Conservation (phyloP, 352 stramenopile species). For the Phytophthora cryptogea region DNA sequence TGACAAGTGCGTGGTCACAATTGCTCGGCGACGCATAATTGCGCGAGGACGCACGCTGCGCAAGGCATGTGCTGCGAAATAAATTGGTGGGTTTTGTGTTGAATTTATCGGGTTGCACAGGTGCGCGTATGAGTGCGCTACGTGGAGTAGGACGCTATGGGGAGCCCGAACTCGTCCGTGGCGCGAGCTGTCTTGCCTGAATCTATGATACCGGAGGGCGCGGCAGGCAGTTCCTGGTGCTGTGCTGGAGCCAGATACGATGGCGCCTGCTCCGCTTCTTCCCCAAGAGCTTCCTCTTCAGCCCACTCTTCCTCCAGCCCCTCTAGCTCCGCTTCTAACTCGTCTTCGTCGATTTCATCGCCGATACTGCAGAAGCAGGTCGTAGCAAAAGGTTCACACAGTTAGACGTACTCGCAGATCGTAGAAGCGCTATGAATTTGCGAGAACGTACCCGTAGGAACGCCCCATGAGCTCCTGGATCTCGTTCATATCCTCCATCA, state of each 20-base stretch:
- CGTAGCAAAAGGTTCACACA: not conserved
- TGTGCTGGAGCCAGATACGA: slow-evolving; percentile 66
- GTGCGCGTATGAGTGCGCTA: slow-evolving; percentile 7
- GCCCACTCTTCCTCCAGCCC: slow-evolving; percentile 94
- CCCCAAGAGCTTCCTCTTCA: slow-evolving; percentile 57
- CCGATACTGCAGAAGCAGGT: slow-evolving; percentile 66
- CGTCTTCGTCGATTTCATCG: slow-evolving; percentile 94
- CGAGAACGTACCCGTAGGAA: slow-evolving; percentile 89
- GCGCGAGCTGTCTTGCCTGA: slow-evolving; percentile 25
- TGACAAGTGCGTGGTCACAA: slow-evolving; percentile 25
- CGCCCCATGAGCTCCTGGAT: slow-evolving; percentile 97
- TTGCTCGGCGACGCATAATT: not conserved
- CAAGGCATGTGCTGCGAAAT: not conserved
- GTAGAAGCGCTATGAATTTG: not conserved
- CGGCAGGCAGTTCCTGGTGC: slow-evolving; percentile 62
- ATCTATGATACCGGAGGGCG: slow-evolving; percentile 52
- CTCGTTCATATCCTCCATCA: slow-evolving; percentile 98
- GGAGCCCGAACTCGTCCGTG: slow-evolving; percentile 81
- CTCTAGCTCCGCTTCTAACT: slow-evolving; percentile 95
- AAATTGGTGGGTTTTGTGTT: not conserved
- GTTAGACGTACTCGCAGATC: not conserved
- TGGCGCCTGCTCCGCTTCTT: slow-evolving; percentile 51
- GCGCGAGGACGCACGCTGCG: not conserved
- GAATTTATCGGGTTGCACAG: not conserved
- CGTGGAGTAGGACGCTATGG: slow-evolving; percentile 47